phyloP scores from a whole-genome alignment of 225 moss, liverwort and hornwort genomes.

The Ulota crispa region DNA sequence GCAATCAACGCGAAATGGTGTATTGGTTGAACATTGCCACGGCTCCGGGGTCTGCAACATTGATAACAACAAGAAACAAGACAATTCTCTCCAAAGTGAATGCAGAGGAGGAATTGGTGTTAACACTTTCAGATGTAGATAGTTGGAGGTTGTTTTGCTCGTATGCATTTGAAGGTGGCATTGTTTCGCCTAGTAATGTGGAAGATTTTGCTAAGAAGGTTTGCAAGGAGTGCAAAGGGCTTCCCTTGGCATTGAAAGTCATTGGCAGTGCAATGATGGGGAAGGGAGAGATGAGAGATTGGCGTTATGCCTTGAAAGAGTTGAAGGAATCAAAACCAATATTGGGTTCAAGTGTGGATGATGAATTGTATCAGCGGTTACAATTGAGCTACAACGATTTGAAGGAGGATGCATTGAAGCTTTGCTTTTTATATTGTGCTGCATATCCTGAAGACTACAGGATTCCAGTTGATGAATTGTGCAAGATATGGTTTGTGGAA shows the following conservation, averaged over 20 bases:
- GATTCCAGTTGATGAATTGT: neutral
- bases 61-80: neutral
- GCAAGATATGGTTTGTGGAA: neutral
- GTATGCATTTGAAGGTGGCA: neutral
- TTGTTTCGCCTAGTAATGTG: neutral
- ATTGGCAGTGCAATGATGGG: neutral
- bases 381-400: neutral
- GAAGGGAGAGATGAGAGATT: neutral
- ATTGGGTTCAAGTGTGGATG: neutral
- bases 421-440: conserved; percentile 15
- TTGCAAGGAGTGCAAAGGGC: conserved; percentile 13
- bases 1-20: neutral
- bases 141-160: conserved; percentile 9
- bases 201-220: neutral
- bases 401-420: neutral
- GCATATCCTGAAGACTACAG: neutral
- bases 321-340: neutral
- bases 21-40: conserved; percentile 12
- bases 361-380: neutral
- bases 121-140: neutral
- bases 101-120: neutral
- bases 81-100: neutral
- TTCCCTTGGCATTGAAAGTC: neutral
- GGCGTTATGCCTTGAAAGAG: neutral
- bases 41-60: neutral